Evolutionary conservation across 208 protist genomes (phyloP).

Genomic region (Trypanosoma cruzi): DNA sequence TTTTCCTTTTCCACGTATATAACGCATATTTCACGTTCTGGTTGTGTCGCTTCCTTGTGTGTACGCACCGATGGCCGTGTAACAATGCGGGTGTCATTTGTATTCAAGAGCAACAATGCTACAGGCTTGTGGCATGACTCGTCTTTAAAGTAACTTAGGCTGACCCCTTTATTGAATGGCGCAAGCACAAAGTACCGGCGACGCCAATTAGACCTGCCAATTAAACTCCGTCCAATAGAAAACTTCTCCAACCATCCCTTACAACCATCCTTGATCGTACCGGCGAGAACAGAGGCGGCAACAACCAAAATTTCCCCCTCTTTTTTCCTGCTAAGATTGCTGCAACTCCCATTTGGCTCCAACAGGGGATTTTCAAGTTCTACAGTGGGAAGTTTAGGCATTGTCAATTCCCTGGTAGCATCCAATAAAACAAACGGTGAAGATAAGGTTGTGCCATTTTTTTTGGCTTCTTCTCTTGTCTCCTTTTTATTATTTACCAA

Average conservation of each 20-base stretch:
- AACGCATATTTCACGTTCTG: conserved; percentile 56
- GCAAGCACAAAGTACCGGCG: conserved; percentile 57
- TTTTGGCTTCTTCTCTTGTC: neutral
- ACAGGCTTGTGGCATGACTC: conserved; percentile 49
- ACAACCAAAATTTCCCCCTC: conserved; percentile 5
- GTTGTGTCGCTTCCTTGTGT: conserved; percentile 57
- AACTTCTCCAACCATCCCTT: conserved; percentile 69
- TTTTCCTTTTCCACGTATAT: conserved; percentile 51
- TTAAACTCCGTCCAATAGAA: conserved; percentile 45
- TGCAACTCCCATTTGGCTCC: conserved; percentile 8
- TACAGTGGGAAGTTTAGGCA: conserved; percentile 12
- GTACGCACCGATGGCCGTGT: conserved; percentile 46
- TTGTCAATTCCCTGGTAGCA: conserved; percentile 8
- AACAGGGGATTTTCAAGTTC: neutral
- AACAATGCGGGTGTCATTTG: conserved; percentile 53
- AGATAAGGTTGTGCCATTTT: neutral
- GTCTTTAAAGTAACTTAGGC: conserved; percentile 60
- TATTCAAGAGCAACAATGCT: conserved; percentile 41
- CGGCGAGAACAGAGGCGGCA: conserved; percentile 15
- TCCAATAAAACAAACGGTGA: neutral
- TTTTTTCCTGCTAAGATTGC: conserved; percentile 11
- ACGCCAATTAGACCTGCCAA: conserved; percentile 57
- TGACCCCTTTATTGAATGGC: conserved; percentile 37
- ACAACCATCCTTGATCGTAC: conserved; percentile 24
- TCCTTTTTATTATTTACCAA: neutral